Percentiles rank a stretch among this genome's conserved stretches.
Evolutionary conservation across 2,329 filamentous ascomycete species (phyloP).

Genomic region (Epichloe coenophiala): DNA sequence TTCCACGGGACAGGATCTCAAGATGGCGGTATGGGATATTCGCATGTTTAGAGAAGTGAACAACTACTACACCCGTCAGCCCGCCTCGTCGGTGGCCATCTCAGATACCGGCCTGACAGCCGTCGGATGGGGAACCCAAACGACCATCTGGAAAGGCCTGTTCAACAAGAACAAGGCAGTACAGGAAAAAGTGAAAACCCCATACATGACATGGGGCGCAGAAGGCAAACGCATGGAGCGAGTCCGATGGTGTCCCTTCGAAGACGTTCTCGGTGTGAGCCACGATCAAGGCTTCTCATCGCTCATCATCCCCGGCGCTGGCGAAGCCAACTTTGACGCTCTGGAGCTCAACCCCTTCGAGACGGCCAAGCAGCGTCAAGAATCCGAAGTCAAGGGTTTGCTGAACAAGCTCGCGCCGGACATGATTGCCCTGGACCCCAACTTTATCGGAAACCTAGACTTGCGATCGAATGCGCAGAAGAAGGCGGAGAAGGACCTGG

Average conservation of each 20-base stretch:
- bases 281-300: conserved; percentile 82
- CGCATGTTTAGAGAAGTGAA: conserved; percentile 88
- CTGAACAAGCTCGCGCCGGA: conserved; percentile 92
- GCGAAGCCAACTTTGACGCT: conserved; percentile 91
- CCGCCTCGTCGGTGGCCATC: conserved; percentile 72
- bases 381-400: conserved; percentile 76
- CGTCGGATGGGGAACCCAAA: conserved; percentile 80
- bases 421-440: conserved; percentile 91
- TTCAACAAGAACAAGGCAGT: conserved; percentile 60
- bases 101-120: conserved; percentile 81
- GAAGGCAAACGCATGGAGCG: conserved; percentile 71
- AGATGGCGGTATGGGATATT: conserved; percentile 93
- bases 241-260: conserved; percentile 84
- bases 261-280: conserved; percentile 78
- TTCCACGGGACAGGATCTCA: conserved; percentile 74
- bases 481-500: conserved; percentile 65
- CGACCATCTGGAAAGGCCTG: conserved; percentile 81
- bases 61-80: conserved; percentile 72
- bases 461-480: conserved; percentile 65
- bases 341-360: conserved; percentile 93
- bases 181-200: conserved; percentile 69
- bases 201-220: conserved; percentile 88
- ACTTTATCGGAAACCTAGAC: conserved; percentile 82
- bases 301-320: conserved; percentile 84
- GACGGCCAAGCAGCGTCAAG: conserved; percentile 80